phyloP scores from a whole-genome alignment of 2,329 filamentous ascomycete genomes.

The Emydomyces testavorans region DNA sequence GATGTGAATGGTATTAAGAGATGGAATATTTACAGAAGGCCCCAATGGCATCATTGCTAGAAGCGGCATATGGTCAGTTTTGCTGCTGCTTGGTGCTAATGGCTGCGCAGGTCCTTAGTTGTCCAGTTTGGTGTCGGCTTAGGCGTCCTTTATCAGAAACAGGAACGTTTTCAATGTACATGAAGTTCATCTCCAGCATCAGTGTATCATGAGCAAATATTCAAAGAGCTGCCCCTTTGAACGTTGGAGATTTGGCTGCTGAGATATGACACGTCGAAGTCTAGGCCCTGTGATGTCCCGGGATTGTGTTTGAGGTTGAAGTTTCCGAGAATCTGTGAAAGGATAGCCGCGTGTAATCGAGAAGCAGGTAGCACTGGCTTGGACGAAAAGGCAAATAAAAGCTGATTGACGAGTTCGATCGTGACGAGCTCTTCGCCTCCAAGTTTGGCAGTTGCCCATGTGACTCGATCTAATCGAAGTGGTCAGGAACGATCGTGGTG shows the following conservation, averaged over 20 bases:
- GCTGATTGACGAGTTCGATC: not conserved
- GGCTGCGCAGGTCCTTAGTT: constrained; percentile 6
- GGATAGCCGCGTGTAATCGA: too few relatives aligned
- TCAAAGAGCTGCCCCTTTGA: too few relatives aligned
- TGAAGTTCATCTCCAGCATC: not conserved
- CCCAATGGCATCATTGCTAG: constrained; percentile 4
- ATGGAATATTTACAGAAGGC: constrained; percentile 3
- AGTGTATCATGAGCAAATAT: not conserved
- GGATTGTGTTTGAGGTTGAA: too few relatives aligned
- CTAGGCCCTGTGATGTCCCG: too few relatives aligned
- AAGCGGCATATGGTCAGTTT: not conserved
- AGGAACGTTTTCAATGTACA: not conserved
- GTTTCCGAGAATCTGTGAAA: too few relatives aligned
- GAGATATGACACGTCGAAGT: too few relatives aligned
- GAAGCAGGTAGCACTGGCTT: too few relatives aligned
- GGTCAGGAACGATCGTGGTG: not conserved
- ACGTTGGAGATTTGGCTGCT: too few relatives aligned
- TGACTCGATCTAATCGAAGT: not conserved
- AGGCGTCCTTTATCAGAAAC: not conserved
- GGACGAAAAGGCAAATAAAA: too few relatives aligned
- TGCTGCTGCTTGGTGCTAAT: not conserved
- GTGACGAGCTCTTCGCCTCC: not conserved
- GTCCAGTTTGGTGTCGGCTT: not conserved
- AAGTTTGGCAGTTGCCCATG: not conserved
- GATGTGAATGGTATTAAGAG: not conserved